Base-by-base conservation (phyloP, 2,329 filamentous ascomycete genomes). In the Sporothrix mexicana region DNA sequence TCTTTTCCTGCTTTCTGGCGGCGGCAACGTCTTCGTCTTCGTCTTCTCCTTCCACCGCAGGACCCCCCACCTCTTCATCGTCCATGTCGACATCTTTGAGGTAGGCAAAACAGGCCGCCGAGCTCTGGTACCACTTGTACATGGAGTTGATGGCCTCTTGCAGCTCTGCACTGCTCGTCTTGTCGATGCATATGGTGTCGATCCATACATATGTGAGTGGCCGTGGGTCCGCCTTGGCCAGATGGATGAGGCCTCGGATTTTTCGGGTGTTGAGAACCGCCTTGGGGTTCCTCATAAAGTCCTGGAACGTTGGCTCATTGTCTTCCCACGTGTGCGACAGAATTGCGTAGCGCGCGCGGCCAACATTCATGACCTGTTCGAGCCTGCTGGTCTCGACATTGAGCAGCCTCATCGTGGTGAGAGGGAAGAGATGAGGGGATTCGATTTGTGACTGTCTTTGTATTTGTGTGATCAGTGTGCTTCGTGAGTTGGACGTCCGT, bases 151-250 rank as follows among this genome's bases (percentile, higher is more conserved):
- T 74, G 13, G 72, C 72, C 72, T 75, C 74, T 1, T 13, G n/a
- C 1, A 77, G 72, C 66, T 77, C 74, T 20, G 72, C 57, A 17
- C 70, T 68, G 69, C 64, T 75, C 5, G 61, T 43, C 66, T 77
- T 74, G 74, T 77, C 51, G 72, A 76, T 77, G 71, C 74, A 77
- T 67, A 72, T 73, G 0, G 74, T 77, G 66, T 76, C 76, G 17
- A 77, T 67, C 74, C 75, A 76, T 0, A 73, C 62, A 17, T 73
- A 74, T 5, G 8, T 13, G 17, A 41, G 2, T 1, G 3, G 1
- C 3, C 30, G n/a, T 7, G 15, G 12, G 17, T 69, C 53, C 2
- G 43, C 2, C 6, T 41, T 23, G 3, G 62, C 62, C 9, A 20
- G 41, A 8, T 20, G 6, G 10, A 45, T n/a, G 10, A 45, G 49